Evolutionary conservation across 2,329 filamentous ascomycete species (phyloP), one percentile per base, ranked within the genome.

Genomic region (Corinectria fuckeliana): DNA sequence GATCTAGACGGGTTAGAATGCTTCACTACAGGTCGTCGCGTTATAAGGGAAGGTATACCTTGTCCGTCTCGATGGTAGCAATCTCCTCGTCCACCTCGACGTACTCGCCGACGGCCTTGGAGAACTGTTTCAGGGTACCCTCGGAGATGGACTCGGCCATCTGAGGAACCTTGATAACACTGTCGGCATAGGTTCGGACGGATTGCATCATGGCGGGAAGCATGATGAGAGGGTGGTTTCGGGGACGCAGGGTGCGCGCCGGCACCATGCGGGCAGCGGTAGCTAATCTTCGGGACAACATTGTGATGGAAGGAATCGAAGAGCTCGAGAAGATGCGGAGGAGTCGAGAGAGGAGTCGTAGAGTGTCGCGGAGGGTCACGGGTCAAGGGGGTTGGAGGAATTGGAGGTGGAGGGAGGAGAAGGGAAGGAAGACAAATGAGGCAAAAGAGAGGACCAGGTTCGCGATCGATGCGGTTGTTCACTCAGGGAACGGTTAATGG

Each of bases 61-160:
- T 99, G 85, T 99, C 95, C 13, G 95, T 99, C 80, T 99, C 95
- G 73, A 99, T 99, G 49, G 94, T 97, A 28, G 95, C 95, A 76
- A 99, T 94, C 77, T 99, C 95, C 80, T 98, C 95, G 74, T 99
- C 95, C 72, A 90, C 89, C 81, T 96, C 93, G 51, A 99, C 93
- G 71, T 88, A 93, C 76, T 99, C 95, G 72, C 95, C 95, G 70
- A 97, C 82, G 80, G 94, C 77, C 77, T 98, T 98, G 72, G 87
- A 90, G 83, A 93, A 98, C 75, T 97, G 93, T 81, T 97, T 97
- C 73, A 99, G 78, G 20, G 95, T 99, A 62, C 95, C 95, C 79
- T 99, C 95, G 42, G 92, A 96, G 77, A 99, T 98, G 49, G 95
- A 98, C 79, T 99, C 95, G 65, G 95, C 95, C 95, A 99, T 98